Conservation (phyloP, 106 monocot genomes). For the Apostasia shenzhenica region DNA sequence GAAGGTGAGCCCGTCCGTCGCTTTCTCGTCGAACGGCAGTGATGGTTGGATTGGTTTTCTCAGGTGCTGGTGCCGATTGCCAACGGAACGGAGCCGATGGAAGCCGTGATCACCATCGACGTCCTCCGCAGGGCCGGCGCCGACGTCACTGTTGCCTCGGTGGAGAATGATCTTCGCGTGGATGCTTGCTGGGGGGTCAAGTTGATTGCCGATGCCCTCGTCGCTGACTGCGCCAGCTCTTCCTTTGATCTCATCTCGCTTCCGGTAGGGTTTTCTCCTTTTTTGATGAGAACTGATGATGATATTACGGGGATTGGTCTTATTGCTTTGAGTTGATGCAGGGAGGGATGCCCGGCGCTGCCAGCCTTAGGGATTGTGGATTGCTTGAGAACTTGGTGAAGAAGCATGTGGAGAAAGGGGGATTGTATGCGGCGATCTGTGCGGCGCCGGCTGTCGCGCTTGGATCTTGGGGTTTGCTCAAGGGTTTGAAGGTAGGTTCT, state of each 20-base stretch:
- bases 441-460: constrained; percentile 74
- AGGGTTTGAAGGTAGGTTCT: constrained; percentile 48
- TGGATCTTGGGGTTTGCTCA: constrained; percentile 87
- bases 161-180: constrained; percentile 28
- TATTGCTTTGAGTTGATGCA: constrained; percentile 9
- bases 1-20: not conserved
- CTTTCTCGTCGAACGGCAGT: not conserved
- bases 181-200: constrained; percentile 62
- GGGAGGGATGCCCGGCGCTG: constrained; percentile 82
- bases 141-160: constrained; percentile 81
- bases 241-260: constrained; percentile 50
- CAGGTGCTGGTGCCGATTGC: constrained; percentile 81
- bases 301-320: not conserved
- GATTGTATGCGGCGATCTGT: constrained; percentile 73
- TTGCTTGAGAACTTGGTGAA: constrained; percentile 54
- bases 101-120: constrained; percentile 81
- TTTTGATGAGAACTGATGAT: not conserved
- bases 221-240: constrained; percentile 28
- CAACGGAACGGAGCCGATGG: constrained; percentile 87
- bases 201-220: constrained; percentile 74
- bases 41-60: not conserved
- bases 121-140: constrained; percentile 81
- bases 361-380: constrained; percentile 49
- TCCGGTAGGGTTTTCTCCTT: constrained; percentile 15
- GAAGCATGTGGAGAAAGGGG: constrained; percentile 52